Percentiles rank a stretch among this genome's conserved stretches.
phyloP scores from a whole-genome alignment of 495 filamentous ascomycete genomes.

The Aspergillus kassunensis region DNA sequence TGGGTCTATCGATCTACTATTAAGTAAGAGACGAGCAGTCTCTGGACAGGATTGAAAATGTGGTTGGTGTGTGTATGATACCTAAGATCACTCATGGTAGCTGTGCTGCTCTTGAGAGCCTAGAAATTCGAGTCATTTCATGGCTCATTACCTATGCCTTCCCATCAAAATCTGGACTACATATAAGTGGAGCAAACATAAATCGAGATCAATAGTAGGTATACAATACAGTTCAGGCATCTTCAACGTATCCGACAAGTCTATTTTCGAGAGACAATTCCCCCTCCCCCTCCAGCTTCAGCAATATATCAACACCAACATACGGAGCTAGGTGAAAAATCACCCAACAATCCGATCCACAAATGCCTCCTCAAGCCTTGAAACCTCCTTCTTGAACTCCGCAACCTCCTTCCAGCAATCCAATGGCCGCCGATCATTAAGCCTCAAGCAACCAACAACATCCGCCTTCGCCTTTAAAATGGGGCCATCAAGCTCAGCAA shows the following conservation, averaged over 20 bases:
- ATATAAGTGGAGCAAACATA: neutral
- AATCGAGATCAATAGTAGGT: constrained; percentile 12
- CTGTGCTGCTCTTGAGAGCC: neutral
- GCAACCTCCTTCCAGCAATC: constrained; percentile 97
- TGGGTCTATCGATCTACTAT: neutral
- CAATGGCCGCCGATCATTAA: constrained; percentile 84
- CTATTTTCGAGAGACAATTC: constrained; percentile 8
- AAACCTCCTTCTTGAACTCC: constrained; percentile 81
- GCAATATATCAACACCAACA: too few species aligned
- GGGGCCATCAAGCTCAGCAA: constrained; percentile 59
- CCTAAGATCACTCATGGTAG: constrained; percentile 2
- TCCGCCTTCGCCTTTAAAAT: constrained; percentile 71
- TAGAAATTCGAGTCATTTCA: too few species aligned
- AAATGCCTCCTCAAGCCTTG: constrained; percentile 78
- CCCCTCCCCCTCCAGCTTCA: too few species aligned
- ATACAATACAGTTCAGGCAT: constrained; percentile 14
- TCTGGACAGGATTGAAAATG: neutral
- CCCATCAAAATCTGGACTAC: too few species aligned
- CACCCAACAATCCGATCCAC: constrained; percentile 74
- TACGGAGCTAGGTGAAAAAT: too few species aligned
- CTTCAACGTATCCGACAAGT: neutral
- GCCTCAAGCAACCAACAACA: constrained; percentile 76
- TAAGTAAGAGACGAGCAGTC: too few species aligned
- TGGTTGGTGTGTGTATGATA: neutral
- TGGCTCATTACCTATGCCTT: too few species aligned